Conservation (phyloP, 2,329 filamentous ascomycete species). For the Mycogone perniciosa region DNA sequence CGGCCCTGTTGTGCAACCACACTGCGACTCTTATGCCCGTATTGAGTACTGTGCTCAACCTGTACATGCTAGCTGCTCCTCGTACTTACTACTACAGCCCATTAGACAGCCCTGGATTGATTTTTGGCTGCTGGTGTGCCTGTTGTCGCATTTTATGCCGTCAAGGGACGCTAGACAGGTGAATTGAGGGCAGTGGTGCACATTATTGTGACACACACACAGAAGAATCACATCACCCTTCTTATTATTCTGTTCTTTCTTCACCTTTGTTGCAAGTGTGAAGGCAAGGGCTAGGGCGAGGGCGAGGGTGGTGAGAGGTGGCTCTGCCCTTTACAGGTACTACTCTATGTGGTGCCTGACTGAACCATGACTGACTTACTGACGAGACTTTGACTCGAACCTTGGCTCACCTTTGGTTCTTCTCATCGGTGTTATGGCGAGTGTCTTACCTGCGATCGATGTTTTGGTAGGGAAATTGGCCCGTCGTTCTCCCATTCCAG, state of each 20-base stretch:
- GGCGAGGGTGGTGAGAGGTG: neutral
- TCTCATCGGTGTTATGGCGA: slow-evolving; percentile 19
- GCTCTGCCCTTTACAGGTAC: neutral
- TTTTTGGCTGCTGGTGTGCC: neutral
- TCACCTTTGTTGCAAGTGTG: neutral
- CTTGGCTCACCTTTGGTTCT: slow-evolving; percentile 9
- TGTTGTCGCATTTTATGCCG: neutral
- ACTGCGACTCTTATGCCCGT: no score
- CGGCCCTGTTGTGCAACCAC: neutral
- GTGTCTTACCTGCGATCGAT: slow-evolving; percentile 24
- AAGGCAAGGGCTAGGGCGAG: neutral
- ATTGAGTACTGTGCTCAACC: no score
- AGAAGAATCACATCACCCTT: neutral
- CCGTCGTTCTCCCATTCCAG: slow-evolving; percentile 12
- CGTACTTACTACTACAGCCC: neutral
- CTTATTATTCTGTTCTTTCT: neutral
- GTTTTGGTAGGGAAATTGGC: slow-evolving; percentile 20
- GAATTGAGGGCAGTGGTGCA: no score
- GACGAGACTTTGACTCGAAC: slow-evolving; percentile 10
- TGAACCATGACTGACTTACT: neutral
- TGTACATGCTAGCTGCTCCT: neutral
- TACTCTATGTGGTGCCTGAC: neutral
- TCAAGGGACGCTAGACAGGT: neutral
- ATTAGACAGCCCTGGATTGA: neutral
- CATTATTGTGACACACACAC: no score